Evolutionary conservation across 495 filamentous ascomycete species (phyloP).

Genomic region (Acidomyces sp.): DNA sequence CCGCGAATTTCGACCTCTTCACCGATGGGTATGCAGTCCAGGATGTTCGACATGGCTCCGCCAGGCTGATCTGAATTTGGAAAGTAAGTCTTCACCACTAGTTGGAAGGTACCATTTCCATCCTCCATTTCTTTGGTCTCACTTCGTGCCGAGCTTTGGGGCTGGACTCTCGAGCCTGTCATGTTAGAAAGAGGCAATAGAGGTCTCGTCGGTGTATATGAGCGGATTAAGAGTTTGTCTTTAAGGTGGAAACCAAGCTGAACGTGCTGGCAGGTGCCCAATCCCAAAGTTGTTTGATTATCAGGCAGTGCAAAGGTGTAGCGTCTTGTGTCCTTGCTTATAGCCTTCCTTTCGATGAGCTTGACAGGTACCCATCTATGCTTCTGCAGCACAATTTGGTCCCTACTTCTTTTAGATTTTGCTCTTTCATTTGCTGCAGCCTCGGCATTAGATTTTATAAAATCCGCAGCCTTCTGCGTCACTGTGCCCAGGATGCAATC

Average conservation of each 20-base stretch:
- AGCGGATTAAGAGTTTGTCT: slow-evolving; percentile 22
- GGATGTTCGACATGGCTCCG: slow-evolving; percentile 23
- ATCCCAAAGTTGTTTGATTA: slow-evolving; percentile 16
- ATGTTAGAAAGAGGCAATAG: slow-evolving; percentile 8
- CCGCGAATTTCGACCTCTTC: slow-evolving; percentile 22
- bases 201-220: slow-evolving; percentile 24
- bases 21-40: slow-evolving; percentile 23
- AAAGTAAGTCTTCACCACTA: slow-evolving; percentile 22
- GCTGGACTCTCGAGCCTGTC: not conserved
- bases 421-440: slow-evolving; percentile 18
- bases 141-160: not conserved
- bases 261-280: slow-evolving; percentile 28
- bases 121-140: slow-evolving; percentile 6
- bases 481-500: slow-evolving; percentile 30
- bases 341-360: slow-evolving; percentile 18
- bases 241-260: slow-evolving; percentile 27
- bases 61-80: slow-evolving; percentile 21
- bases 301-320: slow-evolving; percentile 27
- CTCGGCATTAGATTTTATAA: slow-evolving; percentile 26
- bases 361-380: slow-evolving; percentile 20
- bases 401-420: slow-evolving; percentile 3
- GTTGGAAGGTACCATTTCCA: slow-evolving; percentile 19
- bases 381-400: slow-evolving; percentile 16
- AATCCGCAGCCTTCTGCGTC: slow-evolving; percentile 28
- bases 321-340: slow-evolving; percentile 22